These are phyloP conservation scores for Dryas alaskensis DNA, from an alignment of 306 rosid genomes.

Conservation along the genomic window DNA sequence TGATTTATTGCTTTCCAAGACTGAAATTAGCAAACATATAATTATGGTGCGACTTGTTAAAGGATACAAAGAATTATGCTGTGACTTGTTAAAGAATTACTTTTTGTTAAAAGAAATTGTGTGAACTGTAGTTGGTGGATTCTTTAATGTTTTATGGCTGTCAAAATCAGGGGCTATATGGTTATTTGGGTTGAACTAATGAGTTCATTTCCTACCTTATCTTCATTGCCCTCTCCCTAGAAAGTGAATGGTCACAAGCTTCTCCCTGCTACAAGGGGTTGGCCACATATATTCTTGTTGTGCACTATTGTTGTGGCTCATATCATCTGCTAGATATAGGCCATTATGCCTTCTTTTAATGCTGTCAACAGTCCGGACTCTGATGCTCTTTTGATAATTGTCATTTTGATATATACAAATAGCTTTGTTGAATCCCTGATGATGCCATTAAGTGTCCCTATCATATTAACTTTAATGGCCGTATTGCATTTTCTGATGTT, in stretches of 20 bases:
- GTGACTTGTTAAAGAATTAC: background rate
- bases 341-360: background rate
- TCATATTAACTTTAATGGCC: conserved; percentile 24
- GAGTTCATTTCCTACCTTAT: conserved; percentile 24
- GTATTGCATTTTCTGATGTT: conserved; percentile 27
- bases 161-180: conserved; percentile 19
- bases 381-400: background rate
- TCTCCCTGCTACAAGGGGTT: background rate
- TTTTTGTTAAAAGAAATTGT: background rate
- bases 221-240: conserved; percentile 20
- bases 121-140: background rate
- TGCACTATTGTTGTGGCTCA: background rate
- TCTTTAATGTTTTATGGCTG: background rate
- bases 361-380: conserved; percentile 5
- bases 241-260: conserved; percentile 16
- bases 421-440: conserved; percentile 22
- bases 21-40: background rate
- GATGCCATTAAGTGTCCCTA: conserved; percentile 33
- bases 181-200: conserved; percentile 6
- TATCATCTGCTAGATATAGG: conserved; percentile 8
- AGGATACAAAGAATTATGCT: background rate
- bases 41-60: background rate
- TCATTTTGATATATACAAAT: background rate
- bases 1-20: background rate
- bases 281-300: conserved; percentile 5